Conservation (phyloP, 1,139 yeast genomes). For the Zygoascus sp. region DNA sequence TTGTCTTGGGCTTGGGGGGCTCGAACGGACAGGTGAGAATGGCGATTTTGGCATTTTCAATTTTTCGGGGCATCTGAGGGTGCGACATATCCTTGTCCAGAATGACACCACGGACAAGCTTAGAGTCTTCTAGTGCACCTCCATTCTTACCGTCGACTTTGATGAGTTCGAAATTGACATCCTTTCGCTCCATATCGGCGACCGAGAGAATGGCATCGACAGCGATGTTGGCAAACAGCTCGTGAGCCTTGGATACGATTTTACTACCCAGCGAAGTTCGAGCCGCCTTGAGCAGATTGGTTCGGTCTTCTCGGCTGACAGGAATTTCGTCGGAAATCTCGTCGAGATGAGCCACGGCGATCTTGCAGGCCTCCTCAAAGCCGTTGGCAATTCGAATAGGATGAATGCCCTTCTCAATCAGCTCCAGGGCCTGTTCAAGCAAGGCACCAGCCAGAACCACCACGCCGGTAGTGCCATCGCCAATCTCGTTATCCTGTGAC, state of each 20-base stretch:
- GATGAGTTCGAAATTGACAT: constrained; percentile 93
- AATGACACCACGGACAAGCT: constrained; percentile 82
- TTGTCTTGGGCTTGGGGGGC: constrained; percentile 99
- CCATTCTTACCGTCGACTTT: constrained; percentile 96
- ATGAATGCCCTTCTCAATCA: constrained; percentile 94
- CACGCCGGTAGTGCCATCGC: constrained; percentile 99
- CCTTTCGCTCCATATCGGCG: constrained; percentile 86
- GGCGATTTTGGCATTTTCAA: constrained; percentile 82
- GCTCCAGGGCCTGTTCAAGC: constrained; percentile 88
- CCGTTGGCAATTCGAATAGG: constrained; percentile 97
- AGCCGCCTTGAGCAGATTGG: constrained; percentile 77
- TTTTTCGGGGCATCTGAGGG: constrained; percentile 91
- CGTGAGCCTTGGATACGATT: constrained; percentile 90
- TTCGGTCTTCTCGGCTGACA: constrained; percentile 33
- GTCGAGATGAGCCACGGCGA: constrained; percentile 78
- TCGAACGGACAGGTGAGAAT: constrained; percentile 97
- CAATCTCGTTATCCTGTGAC: constrained; percentile 98
- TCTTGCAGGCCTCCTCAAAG: constrained; percentile 92
- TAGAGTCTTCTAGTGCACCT: constrained; percentile 83
- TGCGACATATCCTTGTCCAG: constrained; percentile 96
- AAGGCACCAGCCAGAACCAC: constrained; percentile 94
- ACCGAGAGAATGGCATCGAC: constrained; percentile 93
- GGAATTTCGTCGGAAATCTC: constrained; percentile 60
- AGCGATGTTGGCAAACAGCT: constrained; percentile 92
- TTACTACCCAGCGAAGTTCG: constrained; percentile 93